Conservation (phyloP, 495 filamentous ascomycete genomes). For the Penicillium samsonianum region DNA sequence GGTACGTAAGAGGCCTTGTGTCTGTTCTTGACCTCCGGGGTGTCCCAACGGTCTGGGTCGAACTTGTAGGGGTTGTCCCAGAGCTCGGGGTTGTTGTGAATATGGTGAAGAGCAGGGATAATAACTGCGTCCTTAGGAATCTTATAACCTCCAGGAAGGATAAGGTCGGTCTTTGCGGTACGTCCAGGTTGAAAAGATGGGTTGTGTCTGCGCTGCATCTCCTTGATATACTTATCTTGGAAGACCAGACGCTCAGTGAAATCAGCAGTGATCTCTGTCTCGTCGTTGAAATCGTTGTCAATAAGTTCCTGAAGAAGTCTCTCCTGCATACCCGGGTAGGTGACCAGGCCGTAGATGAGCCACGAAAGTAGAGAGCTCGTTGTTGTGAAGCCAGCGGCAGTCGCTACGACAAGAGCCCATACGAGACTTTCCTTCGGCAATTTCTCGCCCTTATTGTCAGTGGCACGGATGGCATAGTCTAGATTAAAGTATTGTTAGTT, state of each 20-base stretch:
- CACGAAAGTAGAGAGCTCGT: constrained; percentile 42
- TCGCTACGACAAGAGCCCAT: constrained; percentile 27
- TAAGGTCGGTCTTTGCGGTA: constrained; percentile 47
- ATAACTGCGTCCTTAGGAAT: constrained; percentile 46
- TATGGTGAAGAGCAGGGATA: constrained; percentile 47
- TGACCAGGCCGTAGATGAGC: constrained; percentile 52
- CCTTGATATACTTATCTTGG: constrained; percentile 57
- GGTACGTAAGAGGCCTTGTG: constrained; percentile 50
- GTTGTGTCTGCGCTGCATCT: constrained; percentile 56
- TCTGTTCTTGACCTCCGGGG: constrained; percentile 45
- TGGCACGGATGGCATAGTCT: constrained; percentile 49
- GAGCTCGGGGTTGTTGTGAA: constrained; percentile 51
- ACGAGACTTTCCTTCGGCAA: constrained; percentile 42
- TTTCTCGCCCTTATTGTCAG: constrained; percentile 53
- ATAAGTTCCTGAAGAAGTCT: constrained; percentile 54
- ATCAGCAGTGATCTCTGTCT: constrained; percentile 34
- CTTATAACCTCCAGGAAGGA: constrained; percentile 56
- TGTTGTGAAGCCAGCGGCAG: constrained; percentile 30
- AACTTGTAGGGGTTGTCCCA: constrained; percentile 55
- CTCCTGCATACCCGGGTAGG: constrained; percentile 52
- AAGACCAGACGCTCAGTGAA: constrained; percentile 37
- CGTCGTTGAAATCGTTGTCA: constrained; percentile 42
- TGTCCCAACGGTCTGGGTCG: constrained; percentile 56
- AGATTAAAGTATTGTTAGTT: neutral
- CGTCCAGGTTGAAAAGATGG: constrained; percentile 56